Percentiles rank a stretch among this genome's conserved stretches.
Evolutionary conservation across 2,329 filamentous ascomycete species (phyloP).

Genomic region (Colletotrichum sp.): DNA sequence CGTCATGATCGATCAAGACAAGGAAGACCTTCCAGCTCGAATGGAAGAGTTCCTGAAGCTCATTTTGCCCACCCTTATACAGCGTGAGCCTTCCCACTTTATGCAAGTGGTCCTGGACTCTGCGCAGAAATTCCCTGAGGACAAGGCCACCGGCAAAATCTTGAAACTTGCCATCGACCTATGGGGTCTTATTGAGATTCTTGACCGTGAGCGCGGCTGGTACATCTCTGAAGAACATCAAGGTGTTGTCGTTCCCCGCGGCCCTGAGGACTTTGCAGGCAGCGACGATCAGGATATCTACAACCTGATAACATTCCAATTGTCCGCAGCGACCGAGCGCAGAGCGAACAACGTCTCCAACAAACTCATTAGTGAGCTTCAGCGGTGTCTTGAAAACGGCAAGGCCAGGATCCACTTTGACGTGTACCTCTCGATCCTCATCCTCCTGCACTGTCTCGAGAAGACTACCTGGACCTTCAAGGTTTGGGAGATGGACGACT

Average conservation of each 20-base stretch:
- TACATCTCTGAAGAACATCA: slow-evolving; percentile 55
- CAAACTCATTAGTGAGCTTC: slow-evolving; percentile 63
- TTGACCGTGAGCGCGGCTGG: slow-evolving; percentile 70
- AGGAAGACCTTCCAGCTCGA: slow-evolving; percentile 63
- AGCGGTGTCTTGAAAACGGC: slow-evolving; percentile 65
- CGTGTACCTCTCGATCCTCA: slow-evolving; percentile 66
- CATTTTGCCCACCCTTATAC: slow-evolving; percentile 62
- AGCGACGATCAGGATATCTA: slow-evolving; percentile 62
- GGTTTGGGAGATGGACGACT: slow-evolving; percentile 68
- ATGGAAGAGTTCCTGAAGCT: slow-evolving; percentile 67
- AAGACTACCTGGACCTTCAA: slow-evolving; percentile 74
- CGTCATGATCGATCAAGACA: slow-evolving; percentile 66
- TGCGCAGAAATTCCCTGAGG: slow-evolving; percentile 49
- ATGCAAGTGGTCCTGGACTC: slow-evolving; percentile 63
- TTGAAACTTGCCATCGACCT: slow-evolving; percentile 65
- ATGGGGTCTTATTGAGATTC: slow-evolving; percentile 69
- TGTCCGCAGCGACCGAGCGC: slow-evolving; percentile 68
- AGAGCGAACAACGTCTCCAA: slow-evolving; percentile 66
- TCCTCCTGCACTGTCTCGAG: slow-evolving; percentile 70
- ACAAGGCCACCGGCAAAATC: slow-evolving; percentile 57
- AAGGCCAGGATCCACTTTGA: slow-evolving; percentile 64
- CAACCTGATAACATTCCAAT: slow-evolving; percentile 67
- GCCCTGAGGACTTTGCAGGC: slow-evolving; percentile 53
- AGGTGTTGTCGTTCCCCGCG: slow-evolving; percentile 43
- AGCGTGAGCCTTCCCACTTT: slow-evolving; percentile 64